Percentiles rank a stretch among this genome's conserved stretches.
Conservation (phyloP, 2,329 filamentous ascomycete species). For the Diaporthe velutina region DNA sequence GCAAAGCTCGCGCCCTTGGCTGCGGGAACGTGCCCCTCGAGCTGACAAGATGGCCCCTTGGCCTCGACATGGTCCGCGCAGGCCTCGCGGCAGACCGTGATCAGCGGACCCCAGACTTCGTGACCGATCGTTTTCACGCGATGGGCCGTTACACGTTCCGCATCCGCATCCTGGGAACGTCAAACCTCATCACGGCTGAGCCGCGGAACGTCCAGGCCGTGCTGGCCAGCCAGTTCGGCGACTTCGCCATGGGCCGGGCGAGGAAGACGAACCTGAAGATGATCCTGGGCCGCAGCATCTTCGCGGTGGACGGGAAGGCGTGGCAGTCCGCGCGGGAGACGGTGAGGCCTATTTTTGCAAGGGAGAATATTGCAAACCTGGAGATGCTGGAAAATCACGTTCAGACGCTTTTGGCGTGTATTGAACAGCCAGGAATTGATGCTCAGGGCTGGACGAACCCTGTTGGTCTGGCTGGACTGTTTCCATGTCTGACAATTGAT, state of each 20-base stretch:
- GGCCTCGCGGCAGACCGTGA: background rate
- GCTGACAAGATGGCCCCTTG: background rate
- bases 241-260: conserved; percentile 49
- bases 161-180: background rate
- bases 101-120: background rate
- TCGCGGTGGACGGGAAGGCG: background rate
- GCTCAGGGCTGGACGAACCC: background rate
- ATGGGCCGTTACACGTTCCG: background rate
- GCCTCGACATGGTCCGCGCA: background rate
- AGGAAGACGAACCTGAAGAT: conserved; percentile 37
- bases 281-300: conserved; percentile 34
- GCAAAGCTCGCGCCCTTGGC: background rate
- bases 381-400: background rate
- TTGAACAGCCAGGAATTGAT: conserved; percentile 13
- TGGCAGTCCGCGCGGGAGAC: background rate
- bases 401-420: background rate
- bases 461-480: conserved; percentile 50
- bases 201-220: conserved; percentile 56
- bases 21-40: conserved; percentile 5
- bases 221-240: conserved; percentile 56
- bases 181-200: conserved; percentile 48
- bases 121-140: background rate
- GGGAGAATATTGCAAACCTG: background rate
- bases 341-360: background rate
- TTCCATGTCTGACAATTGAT: conserved; percentile 67